Evolutionary conservation across 2,329 filamentous ascomycete species (phyloP).

Genomic region (Cladosporium oxysporum): DNA sequence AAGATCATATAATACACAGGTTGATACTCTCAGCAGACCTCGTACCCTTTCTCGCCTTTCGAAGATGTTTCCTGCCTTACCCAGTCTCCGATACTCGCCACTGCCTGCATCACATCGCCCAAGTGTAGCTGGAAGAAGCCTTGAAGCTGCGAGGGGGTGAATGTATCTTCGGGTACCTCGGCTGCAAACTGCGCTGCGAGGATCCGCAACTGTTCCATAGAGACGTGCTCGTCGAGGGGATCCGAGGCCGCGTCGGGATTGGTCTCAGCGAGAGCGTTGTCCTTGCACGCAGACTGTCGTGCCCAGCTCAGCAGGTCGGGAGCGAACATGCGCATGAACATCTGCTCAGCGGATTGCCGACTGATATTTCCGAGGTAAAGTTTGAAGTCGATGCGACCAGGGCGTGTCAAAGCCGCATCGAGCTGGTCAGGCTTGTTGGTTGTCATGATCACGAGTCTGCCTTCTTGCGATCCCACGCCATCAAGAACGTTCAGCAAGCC

Average conservation of each 20-base stretch:
- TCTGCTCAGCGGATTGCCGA: constrained; percentile 25
- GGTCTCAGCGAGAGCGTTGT: neutral
- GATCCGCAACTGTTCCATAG: constrained; percentile 27
- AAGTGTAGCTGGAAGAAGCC: constrained; percentile 31
- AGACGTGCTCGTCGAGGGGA: constrained; percentile 26
- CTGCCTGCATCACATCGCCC: constrained; percentile 26
- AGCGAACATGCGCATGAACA: constrained; percentile 32
- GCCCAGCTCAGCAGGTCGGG: constrained; percentile 28
- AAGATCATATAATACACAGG: neutral
- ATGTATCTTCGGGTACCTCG: constrained; percentile 27
- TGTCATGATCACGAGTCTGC: constrained; percentile 76
- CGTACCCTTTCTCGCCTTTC: constrained; percentile 9
- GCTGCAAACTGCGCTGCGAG: constrained; percentile 26
- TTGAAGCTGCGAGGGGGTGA: constrained; percentile 31
- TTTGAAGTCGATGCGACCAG: constrained; percentile 63
- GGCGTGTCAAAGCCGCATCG: constrained; percentile 70
- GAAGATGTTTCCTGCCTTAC: constrained; percentile 22
- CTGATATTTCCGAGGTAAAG: constrained; percentile 29
- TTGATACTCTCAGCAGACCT: neutral
- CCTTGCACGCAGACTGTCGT: neutral
- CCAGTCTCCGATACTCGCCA: constrained; percentile 25
- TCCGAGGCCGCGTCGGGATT: constrained; percentile 1
- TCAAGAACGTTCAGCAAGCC: constrained; percentile 80
- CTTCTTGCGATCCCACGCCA: constrained; percentile 74
- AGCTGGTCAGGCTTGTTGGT: constrained; percentile 72